Percentiles rank a stretch among this genome's conserved stretches.
Evolutionary conservation across 768 basidiomycete species (phyloP).

Genomic region (Boletus rex-veris): DNA sequence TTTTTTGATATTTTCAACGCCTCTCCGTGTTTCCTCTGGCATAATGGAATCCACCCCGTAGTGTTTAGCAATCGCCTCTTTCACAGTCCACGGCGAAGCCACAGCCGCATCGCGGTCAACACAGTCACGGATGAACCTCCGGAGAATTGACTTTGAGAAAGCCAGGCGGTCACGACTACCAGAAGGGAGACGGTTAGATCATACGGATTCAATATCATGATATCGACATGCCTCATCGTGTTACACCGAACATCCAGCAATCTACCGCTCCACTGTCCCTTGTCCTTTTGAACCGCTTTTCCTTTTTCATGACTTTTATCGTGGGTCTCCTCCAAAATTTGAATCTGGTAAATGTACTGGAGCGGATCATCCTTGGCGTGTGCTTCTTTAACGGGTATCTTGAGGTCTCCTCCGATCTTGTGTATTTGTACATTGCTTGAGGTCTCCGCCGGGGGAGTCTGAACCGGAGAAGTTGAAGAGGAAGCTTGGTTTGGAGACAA

Average conservation of each 20-base stretch:
- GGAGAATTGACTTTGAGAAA: conserved; percentile 95
- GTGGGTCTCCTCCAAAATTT: conserved; percentile 75
- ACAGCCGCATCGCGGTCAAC: conserved; percentile 90
- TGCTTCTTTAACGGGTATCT: conserved; percentile 67
- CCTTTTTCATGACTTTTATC: conserved; percentile 64
- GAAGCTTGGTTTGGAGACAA: conserved; percentile 25
- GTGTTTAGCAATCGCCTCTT: conserved; percentile 73
- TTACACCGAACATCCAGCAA: conserved; percentile 79
- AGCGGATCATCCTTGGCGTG: conserved; percentile 71
- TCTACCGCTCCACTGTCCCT: conserved; percentile 67
- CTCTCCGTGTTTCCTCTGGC: conserved; percentile 78
- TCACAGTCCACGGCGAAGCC: conserved; percentile 95
- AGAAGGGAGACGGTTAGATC: conserved; percentile 2
- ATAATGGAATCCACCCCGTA: conserved; percentile 85
- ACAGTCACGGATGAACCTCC: conserved; percentile 94
- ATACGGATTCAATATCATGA: background rate
- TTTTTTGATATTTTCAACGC: conserved; percentile 77
- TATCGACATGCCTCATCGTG: conserved; percentile 67
- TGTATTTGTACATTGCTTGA: conserved; percentile 58
- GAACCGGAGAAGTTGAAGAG: conserved; percentile 47
- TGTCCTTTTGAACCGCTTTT: conserved; percentile 52
- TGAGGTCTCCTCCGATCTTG: conserved; percentile 74
- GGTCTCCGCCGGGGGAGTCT: conserved; percentile 39
- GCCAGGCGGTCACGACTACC: conserved; percentile 88
- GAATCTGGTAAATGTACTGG: conserved; percentile 84